Evolutionary conservation across 768 basidiomycete genomes (phyloP).

Genomic region (Naganishia friedmannii): DNA sequence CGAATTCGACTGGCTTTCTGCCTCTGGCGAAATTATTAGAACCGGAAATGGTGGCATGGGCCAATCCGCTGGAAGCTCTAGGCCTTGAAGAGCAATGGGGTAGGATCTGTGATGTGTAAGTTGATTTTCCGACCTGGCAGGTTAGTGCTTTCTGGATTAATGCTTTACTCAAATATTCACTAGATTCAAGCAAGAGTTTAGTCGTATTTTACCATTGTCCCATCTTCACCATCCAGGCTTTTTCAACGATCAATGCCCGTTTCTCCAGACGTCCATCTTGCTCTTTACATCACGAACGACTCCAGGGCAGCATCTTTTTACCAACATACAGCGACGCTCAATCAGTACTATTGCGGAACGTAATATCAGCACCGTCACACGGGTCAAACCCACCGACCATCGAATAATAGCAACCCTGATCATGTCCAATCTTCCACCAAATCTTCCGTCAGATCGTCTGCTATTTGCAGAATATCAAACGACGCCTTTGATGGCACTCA

Average conservation of each 20-base stretch:
- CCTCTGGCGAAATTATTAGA: neutral
- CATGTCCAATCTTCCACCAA: slow-evolving; percentile 21
- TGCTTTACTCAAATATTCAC: neutral
- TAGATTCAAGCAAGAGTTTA: slow-evolving; percentile 1
- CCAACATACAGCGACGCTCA: neutral
- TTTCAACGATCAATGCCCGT: slow-evolving; percentile 6
- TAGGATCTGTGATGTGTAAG: slow-evolving; percentile 2
- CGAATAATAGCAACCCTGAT: slow-evolving; percentile 11
- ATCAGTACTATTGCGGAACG: slow-evolving; percentile 1
- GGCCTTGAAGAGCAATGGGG: neutral
- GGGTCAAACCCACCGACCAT: slow-evolving; percentile 1
- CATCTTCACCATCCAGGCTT: neutral
- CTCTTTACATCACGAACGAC: slow-evolving; percentile 10
- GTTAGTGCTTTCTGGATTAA: neutral
- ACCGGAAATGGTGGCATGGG: slow-evolving; percentile 5
- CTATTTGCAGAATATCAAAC: slow-evolving; percentile 5
- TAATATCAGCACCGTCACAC: slow-evolving; percentile 10
- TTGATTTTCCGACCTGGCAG: neutral
- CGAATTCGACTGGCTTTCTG: slow-evolving; percentile 10
- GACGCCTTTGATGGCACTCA: slow-evolving; percentile 3
- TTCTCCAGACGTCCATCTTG: slow-evolving; percentile 6
- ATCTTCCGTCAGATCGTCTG: slow-evolving; percentile 6
- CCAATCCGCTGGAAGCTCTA: slow-evolving; percentile 10
- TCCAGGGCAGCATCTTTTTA: neutral
- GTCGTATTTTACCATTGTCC: slow-evolving; percentile 2